Base-by-base conservation (phyloP, 768 basidiomycete genomes). In the Phaffia tasmanica region DNA sequence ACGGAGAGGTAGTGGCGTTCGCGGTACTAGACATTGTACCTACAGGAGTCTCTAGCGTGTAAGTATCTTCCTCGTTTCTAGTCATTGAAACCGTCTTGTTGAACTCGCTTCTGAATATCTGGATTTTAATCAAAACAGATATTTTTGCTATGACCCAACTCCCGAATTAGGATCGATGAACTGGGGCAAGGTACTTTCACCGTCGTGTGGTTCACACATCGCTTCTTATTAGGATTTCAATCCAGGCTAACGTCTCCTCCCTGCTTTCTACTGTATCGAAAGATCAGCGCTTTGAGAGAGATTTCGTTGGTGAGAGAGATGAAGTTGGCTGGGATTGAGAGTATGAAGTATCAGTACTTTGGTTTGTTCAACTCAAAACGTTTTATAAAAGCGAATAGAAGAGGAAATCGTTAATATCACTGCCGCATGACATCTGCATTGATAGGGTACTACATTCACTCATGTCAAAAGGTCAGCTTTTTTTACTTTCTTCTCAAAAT, bases 1-100 rank as follows among this genome's bases (percentile, higher is more conserved):
- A 97, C 71, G 88, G 84, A 3, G 75, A 84, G 73, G 80, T 97
- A 15, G 81, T 95, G 60, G 95, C 89, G 0, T 79, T 98, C 73
- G 85, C 84, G 6, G 88, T 98, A 32, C 79, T 98, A 63, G 95
- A 98, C 75, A 85, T 99, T 63, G 79, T 99, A 30, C 93, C 92
- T 0, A 75, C 76, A 46, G 91, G 93, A 69, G 85, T 97, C 3
- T 77, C 76, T 4, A 89, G 86, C 68, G 86, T 87, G 4, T 98
- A 4, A 42, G 35, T 42, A 42, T 11, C 35, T 42, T 42, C 11
- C 35, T 42, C 35, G 11, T 42, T 4, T 42, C 35, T 42, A 11
- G 35, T 42, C 35, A 42, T 42, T 5, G 35, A 42, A 42, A 42
- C 4, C 35, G 11, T 42, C 35, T 11, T 11, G 35, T 5, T 42